Percentiles rank a stretch among this genome's conserved stretches.
Conservation (phyloP, 345 rosid species). For the Populus tremula region DNA sequence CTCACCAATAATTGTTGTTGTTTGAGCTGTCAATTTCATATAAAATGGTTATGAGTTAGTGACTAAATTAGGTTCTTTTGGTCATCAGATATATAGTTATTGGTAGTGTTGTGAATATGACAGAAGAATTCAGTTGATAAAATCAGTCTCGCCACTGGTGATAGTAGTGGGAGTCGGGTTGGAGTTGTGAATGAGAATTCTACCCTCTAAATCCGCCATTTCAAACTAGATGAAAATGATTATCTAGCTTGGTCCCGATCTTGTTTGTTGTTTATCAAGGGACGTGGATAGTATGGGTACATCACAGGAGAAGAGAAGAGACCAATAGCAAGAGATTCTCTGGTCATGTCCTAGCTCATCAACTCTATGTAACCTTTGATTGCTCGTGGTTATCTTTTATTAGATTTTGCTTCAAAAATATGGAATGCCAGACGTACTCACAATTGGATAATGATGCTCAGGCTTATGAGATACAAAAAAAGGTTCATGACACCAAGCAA, state of each 20-base stretch:
- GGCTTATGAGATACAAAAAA: too few relatives aligned
- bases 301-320: too few relatives aligned
- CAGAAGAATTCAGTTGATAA: not conserved
- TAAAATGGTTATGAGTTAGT: not conserved
- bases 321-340: too few relatives aligned
- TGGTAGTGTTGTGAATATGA: not conserved
- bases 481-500: too few relatives aligned
- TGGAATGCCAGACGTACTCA: too few relatives aligned
- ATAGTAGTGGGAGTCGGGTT: not conserved
- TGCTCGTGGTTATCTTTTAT: too few relatives aligned
- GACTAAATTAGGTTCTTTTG: not conserved
- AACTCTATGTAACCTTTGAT: too few relatives aligned
- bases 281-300: too few relatives aligned
- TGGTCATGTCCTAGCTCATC: too few relatives aligned
- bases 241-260: not conserved
- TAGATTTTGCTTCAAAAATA: too few relatives aligned
- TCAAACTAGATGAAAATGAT: not conserved
- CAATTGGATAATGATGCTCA: too few relatives aligned
- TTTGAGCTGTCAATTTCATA: not conserved
- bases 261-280: not conserved
- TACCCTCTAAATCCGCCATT: not conserved
- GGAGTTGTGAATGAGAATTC: not conserved
- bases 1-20: not conserved
- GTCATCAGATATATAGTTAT: not conserved
- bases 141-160: not conserved